Base-by-base conservation (phyloP, 2,329 filamentous ascomycete species). In the Ustulina deusta region DNA sequence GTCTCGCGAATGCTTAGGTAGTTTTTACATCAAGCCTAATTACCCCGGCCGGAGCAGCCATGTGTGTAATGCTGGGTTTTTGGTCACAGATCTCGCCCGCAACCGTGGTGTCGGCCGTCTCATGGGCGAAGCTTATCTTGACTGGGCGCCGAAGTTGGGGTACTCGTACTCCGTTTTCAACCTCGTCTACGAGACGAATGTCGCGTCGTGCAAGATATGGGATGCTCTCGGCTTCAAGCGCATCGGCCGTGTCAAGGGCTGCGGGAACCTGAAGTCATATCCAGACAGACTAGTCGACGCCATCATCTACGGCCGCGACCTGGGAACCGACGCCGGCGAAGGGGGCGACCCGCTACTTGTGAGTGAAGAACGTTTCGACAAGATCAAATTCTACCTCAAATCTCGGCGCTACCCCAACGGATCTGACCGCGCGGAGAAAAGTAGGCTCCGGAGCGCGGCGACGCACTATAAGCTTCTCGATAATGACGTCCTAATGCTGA, bases 351-450 rank as follows among this genome's bases (percentile, higher is more conserved):
- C 96, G 78, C 93, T 96, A 79, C 90, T 93, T 78, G 91, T 95
- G 75, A 94, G 91, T 80, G 94, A 97, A 84, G 94, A 97, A 83
- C 93, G 96, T 74, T 98, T 98, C 84, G 95, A 97, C 85, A 97
- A 97, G 85, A 98, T 98, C 79, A 92, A 94, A 77, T 98, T 93
- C 84, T 98, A 98, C 81, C 89, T 98, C 77, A 97, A 97, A 82
- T 93, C 94, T 79, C 91, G 91, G 77, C 93, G 94, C 80, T 98
- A 99, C 80, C 96, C 96, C 67, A 90, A 91, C 75, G 95, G 94
- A 70, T 94, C 95, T 77, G 94, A 97, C 84, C 89, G 95, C 66
- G 94, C 94, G 65, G 96, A 98, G 81, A 98, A 98, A 87, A 95
- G 91, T 82, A 92, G 95, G 74, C 89, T 99, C 64, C 89, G 96